Evolutionary conservation across 768 basidiomycete species (phyloP), one percentile per base, ranked within the genome.

Genomic region (Phanerochaete sordida): DNA sequence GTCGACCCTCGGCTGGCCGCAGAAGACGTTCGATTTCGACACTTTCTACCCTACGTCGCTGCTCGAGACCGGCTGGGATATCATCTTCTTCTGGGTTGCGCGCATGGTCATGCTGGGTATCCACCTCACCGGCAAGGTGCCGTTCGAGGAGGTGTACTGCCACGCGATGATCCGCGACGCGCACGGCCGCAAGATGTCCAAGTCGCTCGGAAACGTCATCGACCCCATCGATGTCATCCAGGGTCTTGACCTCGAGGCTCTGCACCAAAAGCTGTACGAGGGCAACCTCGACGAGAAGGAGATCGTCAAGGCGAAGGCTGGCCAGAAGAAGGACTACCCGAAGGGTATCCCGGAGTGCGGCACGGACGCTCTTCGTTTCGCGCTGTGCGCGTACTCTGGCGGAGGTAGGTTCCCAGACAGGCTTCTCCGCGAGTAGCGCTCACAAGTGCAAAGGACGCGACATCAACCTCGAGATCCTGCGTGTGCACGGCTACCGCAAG

Each of bases 1-100:
- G 77, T 95, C 95, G 1, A 98, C 93, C 69, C 82, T 95, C 81
- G 97, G 96, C 27, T 98, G 97, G 97, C 97, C 97, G 0, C 82
- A 94, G n/a, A 83, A 93, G 92, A 95, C 93, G 0, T 62, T 76
- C 3, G 96, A 98, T 70, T 66, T 93, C 44, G 72, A 86, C 64
- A 77, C 79, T 30, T 98, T 92, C 78, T 99, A 95, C 73, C 97
- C 97, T 0, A 76, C 92, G 1, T 84, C 87, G n/a, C 66, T 98
- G 46, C 84, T 98, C 30, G 97, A 98, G 76, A 99, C 97, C 0
- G 97, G 97, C 48, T 98, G 97, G 96, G 97, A 98, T 64, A 98
- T 98, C 68, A 74, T 99, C n/a, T 95, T 95, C 82, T 98, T 98
- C 84, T 99, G 97, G 97, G 96, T 98, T 7, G 95, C 97, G 16